A percentile compares a stretch with the other conserved stretches of the same genome.
These are phyloP conservation scores for Aspergillus egyptiacus DNA, from an alignment of 495 filamentous ascomycete genomes.

Conservation along the genomic window DNA sequence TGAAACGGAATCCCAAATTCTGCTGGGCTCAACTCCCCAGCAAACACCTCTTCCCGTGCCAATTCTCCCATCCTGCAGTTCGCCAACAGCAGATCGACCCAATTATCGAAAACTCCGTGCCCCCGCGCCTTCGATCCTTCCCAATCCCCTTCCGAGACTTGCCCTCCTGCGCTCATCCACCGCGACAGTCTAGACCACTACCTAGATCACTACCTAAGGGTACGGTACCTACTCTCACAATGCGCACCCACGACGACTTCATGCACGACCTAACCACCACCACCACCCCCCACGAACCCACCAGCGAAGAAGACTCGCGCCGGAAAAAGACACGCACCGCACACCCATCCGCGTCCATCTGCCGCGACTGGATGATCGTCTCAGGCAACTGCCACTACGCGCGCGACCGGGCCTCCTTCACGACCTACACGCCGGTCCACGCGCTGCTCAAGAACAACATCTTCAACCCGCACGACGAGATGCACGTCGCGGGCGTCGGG, in stretches of 20 bases:
- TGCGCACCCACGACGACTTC: slow-evolving; percentile 13
- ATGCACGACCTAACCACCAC: slow-evolving; percentile 5
- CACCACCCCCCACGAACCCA: neutral
- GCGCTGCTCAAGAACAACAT: slow-evolving; percentile 17
- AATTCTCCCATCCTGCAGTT: too few species aligned
- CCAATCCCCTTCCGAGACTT: too few species aligned
- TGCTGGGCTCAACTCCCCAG: too few species aligned
- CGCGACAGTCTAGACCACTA: neutral
- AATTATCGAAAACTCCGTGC: too few species aligned
- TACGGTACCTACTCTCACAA: too few species aligned
- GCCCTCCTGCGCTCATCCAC: neutral
- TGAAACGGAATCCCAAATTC: too few species aligned
- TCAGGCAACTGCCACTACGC: slow-evolving; percentile 29
- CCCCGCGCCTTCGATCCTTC: too few species aligned
- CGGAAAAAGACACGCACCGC: slow-evolving; percentile 3
- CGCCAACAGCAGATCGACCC: too few species aligned
- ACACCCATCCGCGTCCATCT: slow-evolving; percentile 8
- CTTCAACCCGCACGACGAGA: slow-evolving; percentile 23
- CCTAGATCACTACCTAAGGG: too few species aligned
- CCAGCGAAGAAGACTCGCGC: neutral
- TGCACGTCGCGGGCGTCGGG: slow-evolving; percentile 22
- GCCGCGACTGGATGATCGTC: slow-evolving; percentile 30
- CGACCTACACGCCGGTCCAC: slow-evolving; percentile 19
- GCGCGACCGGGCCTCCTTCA: slow-evolving; percentile 23
- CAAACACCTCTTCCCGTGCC: too few species aligned